A percentile compares a stretch with the other conserved stretches of the same genome.
Conservation (phyloP, 2,329 filamentous ascomycete genomes). For the Trichoderma lentiforme region DNA sequence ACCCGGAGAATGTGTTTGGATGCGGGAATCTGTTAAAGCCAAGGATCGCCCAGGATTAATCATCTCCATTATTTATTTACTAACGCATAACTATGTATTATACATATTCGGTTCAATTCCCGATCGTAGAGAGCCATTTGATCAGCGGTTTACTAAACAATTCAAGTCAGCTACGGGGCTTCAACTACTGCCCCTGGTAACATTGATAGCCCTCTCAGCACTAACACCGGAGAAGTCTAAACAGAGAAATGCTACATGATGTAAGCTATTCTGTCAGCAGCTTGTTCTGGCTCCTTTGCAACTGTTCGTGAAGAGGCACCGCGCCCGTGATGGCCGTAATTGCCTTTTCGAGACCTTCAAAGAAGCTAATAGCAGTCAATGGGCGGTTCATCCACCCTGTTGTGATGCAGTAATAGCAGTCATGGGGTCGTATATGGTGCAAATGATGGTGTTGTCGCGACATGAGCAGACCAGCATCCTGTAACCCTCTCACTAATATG, state of each 20-base stretch:
- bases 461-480: neutral
- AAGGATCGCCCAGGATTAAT: neutral
- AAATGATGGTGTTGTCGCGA: neutral
- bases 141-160: too few relatives aligned
- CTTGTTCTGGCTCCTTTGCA: neutral
- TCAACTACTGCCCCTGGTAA: too few relatives aligned
- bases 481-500: neutral
- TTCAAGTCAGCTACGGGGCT: too few relatives aligned
- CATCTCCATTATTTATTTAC: neutral
- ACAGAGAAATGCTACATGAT: neutral
- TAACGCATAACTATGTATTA: too few relatives aligned
- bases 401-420: neutral
- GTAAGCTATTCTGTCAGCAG: neutral
- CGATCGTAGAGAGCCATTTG: too few relatives aligned
- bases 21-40: neutral
- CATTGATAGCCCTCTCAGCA: too few relatives aligned
- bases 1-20: neutral
- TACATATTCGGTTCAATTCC: too few relatives aligned
- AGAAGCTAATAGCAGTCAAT: neutral
- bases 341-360: neutral
- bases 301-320: neutral
- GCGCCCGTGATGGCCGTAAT: neutral
- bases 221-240: too few relatives aligned
- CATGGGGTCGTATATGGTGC: neutral
- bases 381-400: neutral